Base-by-base conservation (phyloP, 2,329 filamentous ascomycete species). In the Fusarium avenaceum region DNA sequence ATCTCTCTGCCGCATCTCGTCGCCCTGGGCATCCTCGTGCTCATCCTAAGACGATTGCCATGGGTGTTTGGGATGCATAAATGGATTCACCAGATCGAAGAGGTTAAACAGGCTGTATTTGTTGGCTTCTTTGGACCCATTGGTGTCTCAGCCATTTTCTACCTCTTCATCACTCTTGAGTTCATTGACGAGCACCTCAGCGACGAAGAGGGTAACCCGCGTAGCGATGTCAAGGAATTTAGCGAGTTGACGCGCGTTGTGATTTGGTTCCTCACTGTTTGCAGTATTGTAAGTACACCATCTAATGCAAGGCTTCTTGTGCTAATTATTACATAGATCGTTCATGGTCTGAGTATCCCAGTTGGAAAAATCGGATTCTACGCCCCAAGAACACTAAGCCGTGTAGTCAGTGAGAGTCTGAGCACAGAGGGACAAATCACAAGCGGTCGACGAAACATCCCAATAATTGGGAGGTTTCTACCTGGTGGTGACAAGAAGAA, bases 81-180 rank as follows among this genome's bases (percentile, higher is more conserved):
- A 71, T 85, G 86, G 61, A 94, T 97, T 44, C 91, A 87, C 30
- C 93, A 97, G 76, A 94, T 97, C 42, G 87, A 93, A 58, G 84
- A 91, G 40, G 78, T 86, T 30, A 86, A 87, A 6, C 93, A 97
- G 70, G 93, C 93, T 3, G 80, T 92, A 0, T 97, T 97, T 74
- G 92, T 96, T 9, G 94, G 94, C 1, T 97, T 97, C 81, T 97
- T 97, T 69, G 94, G 94, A 0, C 94, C 94, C 0, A 94, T 97
- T 57, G 94, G 95, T 4, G 94, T 97, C 2, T 93, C 92, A 17
- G 94, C 93, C 2, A 87, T 97, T 20, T 97, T 97, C 76, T 97
- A 97, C 76, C 84, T 97, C 7, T 96, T 94, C 74, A 83, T 97
- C 64, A 90, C 87, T 40, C 78, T 92, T 2, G 92, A 97, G 24